Percentiles rank a stretch among this genome's conserved stretches.
phyloP scores from a whole-genome alignment of 2,329 filamentous ascomycete genomes.

The Clonostachys rosea region DNA sequence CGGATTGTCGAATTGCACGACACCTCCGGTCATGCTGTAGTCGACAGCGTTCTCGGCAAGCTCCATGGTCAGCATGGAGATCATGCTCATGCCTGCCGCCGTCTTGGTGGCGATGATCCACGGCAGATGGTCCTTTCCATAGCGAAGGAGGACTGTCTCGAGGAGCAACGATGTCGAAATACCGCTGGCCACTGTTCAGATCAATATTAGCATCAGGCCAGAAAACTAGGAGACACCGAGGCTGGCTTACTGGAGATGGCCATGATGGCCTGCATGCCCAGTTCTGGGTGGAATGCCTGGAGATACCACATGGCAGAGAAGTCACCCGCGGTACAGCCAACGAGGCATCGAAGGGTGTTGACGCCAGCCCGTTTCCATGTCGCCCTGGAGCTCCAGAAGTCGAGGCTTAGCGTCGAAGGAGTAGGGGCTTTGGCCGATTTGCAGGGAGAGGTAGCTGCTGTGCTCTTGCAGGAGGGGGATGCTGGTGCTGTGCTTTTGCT shows the following conservation, averaged over 20 bases:
- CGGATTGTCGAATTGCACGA: constrained; percentile 37
- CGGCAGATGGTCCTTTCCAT: constrained; percentile 39
- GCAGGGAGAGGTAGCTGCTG: too few relatives aligned
- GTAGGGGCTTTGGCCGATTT: too few relatives aligned
- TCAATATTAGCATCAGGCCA: neutral
- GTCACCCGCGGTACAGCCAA: constrained; percentile 51
- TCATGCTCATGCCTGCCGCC: constrained; percentile 52
- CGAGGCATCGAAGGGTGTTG: constrained; percentile 50
- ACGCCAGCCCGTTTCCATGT: constrained; percentile 45
- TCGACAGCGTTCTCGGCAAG: constrained; percentile 48
- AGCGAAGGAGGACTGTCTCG: constrained; percentile 44
- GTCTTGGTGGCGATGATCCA: constrained; percentile 43
- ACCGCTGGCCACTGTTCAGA: constrained; percentile 39
- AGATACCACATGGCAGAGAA: constrained; percentile 52
- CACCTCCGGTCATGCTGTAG: constrained; percentile 47
- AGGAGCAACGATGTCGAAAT: constrained; percentile 45
- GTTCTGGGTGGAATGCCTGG: constrained; percentile 37
- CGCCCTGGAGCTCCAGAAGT: constrained; percentile 23
- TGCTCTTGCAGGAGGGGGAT: too few relatives aligned
- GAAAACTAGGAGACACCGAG: neutral
- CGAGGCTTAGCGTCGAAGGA: too few relatives aligned
- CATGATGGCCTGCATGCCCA: constrained; percentile 45
- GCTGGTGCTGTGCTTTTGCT: too few relatives aligned
- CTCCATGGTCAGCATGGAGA: constrained; percentile 57
- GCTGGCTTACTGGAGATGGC: constrained; percentile 37